phyloP scores from a whole-genome alignment of 148 eudicot species.

The Mesembryanthemum crystallinum region DNA sequence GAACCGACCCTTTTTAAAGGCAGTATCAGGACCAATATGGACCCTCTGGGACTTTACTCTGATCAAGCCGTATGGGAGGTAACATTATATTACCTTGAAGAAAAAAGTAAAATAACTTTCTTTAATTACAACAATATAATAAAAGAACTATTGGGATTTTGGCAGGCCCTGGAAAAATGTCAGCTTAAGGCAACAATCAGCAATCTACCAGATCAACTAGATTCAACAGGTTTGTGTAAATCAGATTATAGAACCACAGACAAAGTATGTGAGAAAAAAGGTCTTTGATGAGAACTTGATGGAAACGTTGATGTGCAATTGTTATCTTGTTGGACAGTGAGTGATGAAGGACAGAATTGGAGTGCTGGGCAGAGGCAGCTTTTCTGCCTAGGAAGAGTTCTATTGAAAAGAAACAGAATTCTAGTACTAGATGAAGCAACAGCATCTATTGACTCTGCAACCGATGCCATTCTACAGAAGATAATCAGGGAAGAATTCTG shows the following conservation, averaged over 20 bases:
- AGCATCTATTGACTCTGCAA: constrained; percentile 58
- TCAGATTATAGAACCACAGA: not conserved
- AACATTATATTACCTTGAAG: not conserved
- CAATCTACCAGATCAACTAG: constrained; percentile 52
- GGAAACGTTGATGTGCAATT: not conserved
- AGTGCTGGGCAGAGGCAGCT: constrained; percentile 55
- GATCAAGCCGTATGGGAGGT: constrained; percentile 64
- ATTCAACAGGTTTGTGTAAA: constrained; percentile 49
- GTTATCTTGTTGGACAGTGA: constrained; percentile 31
- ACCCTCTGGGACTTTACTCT: constrained; percentile 48
- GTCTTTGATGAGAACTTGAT: not conserved
- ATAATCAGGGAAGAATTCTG: constrained; percentile 52
- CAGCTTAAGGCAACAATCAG: constrained; percentile 60
- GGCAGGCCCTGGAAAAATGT: constrained; percentile 67
- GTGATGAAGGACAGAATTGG: constrained; percentile 66
- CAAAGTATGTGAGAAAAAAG: not conserved
- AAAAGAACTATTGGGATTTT: not conserved
- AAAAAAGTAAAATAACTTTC: not conserved
- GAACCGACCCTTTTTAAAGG: constrained; percentile 67
- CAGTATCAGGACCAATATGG: constrained; percentile 50
- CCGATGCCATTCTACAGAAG: constrained; percentile 47
- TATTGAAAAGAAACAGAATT: constrained; percentile 50
- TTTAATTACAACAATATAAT: not conserved
- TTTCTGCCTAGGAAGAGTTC: constrained; percentile 59
- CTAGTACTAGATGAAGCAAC: constrained; percentile 66